phyloP scores from a whole-genome alignment of 192 early-diverging fungal species.

The Coemansia asiatica region DNA sequence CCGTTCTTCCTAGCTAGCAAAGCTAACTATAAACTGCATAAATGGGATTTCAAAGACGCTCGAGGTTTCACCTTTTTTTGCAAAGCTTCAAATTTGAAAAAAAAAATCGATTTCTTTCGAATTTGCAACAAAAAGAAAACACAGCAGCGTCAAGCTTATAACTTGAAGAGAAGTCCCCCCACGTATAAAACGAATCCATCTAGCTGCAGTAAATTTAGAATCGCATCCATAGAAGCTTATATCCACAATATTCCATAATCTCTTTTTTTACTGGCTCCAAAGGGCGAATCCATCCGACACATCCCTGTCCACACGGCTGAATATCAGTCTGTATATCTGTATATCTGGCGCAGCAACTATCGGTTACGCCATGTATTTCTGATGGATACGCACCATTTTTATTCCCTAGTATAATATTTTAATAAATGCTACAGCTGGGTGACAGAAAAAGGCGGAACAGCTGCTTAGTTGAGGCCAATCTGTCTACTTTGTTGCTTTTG shows the following conservation, averaged over 20 bases:
- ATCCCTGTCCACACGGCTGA: background rate
- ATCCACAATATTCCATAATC: background rate
- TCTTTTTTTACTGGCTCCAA: background rate
- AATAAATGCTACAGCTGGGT: slow-evolving; percentile 28
- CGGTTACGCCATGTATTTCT: background rate
- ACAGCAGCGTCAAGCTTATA: background rate
- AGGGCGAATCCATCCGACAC: background rate
- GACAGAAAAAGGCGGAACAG: slow-evolving; percentile 33
- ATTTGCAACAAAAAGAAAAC: background rate
- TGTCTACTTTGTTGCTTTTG: slow-evolving; percentile 1
- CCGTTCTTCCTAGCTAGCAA: no score
- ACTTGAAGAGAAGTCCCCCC: background rate
- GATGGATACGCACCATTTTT: slow-evolving; percentile 50
- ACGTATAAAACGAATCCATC: background rate
- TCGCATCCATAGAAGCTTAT: background rate
- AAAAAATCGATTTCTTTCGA: background rate
- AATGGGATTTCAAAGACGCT: no score
- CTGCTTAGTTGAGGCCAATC: background rate
- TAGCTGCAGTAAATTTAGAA: no score
- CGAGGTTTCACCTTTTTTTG: background rate
- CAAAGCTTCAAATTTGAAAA: background rate
- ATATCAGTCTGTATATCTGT: background rate
- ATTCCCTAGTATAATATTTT: slow-evolving; percentile 15
- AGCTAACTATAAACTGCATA: no score
- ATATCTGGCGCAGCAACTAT: slow-evolving; percentile 5